A percentile compares a stretch with the other conserved stretches of the same genome.
These are phyloP conservation scores for Aspergillus proliferans DNA, from an alignment of 2,329 filamentous ascomycete species.

Conservation along the genomic window DNA sequence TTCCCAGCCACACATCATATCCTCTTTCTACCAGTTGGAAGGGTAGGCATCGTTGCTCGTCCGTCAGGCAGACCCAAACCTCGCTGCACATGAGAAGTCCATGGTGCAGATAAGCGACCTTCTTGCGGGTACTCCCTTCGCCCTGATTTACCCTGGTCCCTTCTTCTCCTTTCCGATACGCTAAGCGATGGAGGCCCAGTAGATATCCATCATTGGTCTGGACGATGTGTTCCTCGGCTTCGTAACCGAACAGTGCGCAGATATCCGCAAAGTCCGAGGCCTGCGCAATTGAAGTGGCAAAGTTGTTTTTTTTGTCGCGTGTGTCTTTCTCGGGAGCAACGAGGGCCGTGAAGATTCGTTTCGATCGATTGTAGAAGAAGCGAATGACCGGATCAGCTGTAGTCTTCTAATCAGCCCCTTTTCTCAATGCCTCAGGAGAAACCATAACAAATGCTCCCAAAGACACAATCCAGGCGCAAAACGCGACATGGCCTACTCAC, in stretches of 20 bases:
- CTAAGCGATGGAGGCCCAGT: constrained; percentile 79
- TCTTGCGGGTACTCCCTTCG: constrained; percentile 63
- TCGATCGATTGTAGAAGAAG: constrained; percentile 76
- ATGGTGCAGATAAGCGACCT: constrained; percentile 89
- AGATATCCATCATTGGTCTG: constrained; percentile 93
- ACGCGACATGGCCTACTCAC: constrained; percentile 45
- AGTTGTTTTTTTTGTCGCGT: constrained; percentile 61
- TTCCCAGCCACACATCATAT: constrained; percentile 96
- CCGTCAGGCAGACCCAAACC: constrained; percentile 91
- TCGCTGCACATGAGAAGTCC: constrained; percentile 98
- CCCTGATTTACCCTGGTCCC: constrained; percentile 66
- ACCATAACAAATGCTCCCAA: constrained; percentile 1
- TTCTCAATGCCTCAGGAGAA: not conserved
- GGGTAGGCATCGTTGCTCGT: constrained; percentile 76
- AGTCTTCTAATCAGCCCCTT: constrained; percentile 13
- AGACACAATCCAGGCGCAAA: not conserved
- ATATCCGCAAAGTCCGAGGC: constrained; percentile 90
- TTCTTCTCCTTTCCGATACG: constrained; percentile 76
- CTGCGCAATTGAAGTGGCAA: constrained; percentile 72
- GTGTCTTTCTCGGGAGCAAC: constrained; percentile 64
- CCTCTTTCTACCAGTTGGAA: constrained; percentile 85
- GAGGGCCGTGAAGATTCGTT: constrained; percentile 73
- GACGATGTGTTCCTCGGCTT: constrained; percentile 91
- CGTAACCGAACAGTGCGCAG: constrained; percentile 86
- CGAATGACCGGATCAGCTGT: constrained; percentile 71